Evolutionary conservation across 23 red algal species (phyloP).

Genomic region (Pyropia yezoensis): DNA sequence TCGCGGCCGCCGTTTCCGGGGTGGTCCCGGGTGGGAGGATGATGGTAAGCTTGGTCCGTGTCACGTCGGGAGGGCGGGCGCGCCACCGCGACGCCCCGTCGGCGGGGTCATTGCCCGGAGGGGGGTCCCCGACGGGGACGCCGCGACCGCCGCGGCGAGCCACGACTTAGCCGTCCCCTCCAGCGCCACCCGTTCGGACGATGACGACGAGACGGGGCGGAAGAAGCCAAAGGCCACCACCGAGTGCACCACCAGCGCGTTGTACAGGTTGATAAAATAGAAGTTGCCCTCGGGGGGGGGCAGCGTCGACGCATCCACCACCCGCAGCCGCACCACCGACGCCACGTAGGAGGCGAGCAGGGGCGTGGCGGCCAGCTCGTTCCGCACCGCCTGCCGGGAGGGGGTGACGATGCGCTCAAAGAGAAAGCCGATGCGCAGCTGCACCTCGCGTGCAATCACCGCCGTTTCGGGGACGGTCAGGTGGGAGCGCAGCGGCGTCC

Average conservation of each 20-base stretch:
- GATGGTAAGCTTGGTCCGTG: conserved; percentile 10
- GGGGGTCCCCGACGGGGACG: conserved; percentile 2
- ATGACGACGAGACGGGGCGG: background rate
- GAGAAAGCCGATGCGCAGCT: too few species aligned
- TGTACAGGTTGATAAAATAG: conserved; percentile 87
- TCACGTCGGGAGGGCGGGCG: background rate
- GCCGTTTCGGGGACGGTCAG: too few species aligned
- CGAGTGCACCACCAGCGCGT: conserved; percentile 74
- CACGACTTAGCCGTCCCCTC: conserved; percentile 34
- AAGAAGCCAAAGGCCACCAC: conserved; percentile 28
- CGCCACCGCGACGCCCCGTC: conserved; percentile 30
- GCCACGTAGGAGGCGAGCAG: conserved; percentile 29
- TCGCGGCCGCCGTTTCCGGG: background rate
- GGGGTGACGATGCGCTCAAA: too few species aligned
- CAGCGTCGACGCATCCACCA: conserved; percentile 46
- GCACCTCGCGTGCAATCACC: too few species aligned
- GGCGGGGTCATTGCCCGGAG: conserved; percentile 34
- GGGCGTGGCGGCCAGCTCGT: background rate
- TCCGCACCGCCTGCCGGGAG: too few species aligned
- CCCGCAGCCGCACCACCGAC: conserved; percentile 35
- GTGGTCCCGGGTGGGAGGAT: conserved; percentile 3
- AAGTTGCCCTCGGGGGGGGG: conserved; percentile 19
- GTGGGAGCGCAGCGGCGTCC: too few species aligned
- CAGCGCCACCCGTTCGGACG: conserved; percentile 15
- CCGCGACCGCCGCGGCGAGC: conserved; percentile 19